Conservation (phyloP, 2,329 filamentous ascomycete genomes). For the Talaromyces sp. region DNA sequence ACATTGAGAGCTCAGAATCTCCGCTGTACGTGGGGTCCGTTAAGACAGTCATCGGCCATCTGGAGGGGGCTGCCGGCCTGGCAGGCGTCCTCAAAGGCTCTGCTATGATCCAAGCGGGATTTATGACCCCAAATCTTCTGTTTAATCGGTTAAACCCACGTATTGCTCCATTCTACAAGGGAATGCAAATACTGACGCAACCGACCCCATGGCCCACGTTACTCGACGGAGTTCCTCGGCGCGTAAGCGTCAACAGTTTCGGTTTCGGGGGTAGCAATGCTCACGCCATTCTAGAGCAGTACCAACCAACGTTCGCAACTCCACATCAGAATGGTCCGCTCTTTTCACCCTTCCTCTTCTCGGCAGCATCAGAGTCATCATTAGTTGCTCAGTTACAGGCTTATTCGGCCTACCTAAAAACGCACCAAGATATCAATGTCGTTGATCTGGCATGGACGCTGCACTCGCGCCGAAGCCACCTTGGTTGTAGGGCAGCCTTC, state of each 20-base stretch:
- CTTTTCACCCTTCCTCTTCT: conserved; percentile 10
- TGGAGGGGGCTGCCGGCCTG: conserved; percentile 26
- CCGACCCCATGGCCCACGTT: conserved; percentile 16
- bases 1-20: not conserved
- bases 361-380: not conserved
- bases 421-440: conserved; percentile 46
- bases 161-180: conserved; percentile 20
- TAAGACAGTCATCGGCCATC: conserved; percentile 33
- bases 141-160: conserved; percentile 26
- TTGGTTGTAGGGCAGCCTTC: not conserved
- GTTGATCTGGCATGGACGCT: conserved; percentile 54
- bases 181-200: conserved; percentile 19
- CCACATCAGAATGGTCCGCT: no score
- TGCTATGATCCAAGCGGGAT: conserved; percentile 34
- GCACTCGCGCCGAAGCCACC: conserved; percentile 17
- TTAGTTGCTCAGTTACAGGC: not conserved
- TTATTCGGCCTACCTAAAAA: conserved; percentile 44
- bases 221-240: conserved; percentile 16
- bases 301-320: not conserved
- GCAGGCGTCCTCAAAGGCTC: conserved; percentile 23
- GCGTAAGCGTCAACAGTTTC: conserved; percentile 41
- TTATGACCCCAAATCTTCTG: conserved; percentile 22
- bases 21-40: conserved; percentile 25
- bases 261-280: conserved; percentile 37
- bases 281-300: conserved; percentile 23